phyloP scores from a whole-genome alignment of 345 rosid genomes.

The Eucalyptus polyanthemos region DNA sequence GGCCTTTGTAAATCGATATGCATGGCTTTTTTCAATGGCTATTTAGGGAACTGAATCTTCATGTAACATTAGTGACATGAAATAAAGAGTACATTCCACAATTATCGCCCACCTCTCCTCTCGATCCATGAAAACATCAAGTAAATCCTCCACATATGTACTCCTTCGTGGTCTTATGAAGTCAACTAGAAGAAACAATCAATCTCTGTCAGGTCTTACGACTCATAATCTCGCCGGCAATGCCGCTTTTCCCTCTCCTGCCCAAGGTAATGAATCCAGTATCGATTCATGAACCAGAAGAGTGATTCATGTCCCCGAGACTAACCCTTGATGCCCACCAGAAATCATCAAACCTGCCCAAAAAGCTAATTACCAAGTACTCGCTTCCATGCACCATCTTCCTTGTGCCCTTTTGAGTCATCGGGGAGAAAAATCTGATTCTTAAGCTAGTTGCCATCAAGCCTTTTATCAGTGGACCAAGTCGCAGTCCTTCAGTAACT shows the following conservation, averaged over 20 bases:
- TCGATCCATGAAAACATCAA: background rate
- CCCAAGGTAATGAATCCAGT: background rate
- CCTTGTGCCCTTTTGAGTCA: background rate
- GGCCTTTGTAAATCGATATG: background rate
- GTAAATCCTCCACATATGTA: background rate
- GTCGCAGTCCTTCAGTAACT: background rate
- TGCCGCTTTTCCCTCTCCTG: background rate
- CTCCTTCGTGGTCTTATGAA: background rate
- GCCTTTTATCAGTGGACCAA: background rate
- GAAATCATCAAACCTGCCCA: background rate
- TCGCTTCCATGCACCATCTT: background rate
- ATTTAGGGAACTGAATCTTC: background rate
- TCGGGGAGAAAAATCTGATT: background rate
- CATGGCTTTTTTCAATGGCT: background rate
- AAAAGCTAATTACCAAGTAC: background rate
- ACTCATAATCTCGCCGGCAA: background rate
- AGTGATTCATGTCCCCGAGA: background rate
- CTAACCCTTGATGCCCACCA: background rate
- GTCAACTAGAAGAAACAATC: background rate
- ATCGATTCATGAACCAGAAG: background rate
- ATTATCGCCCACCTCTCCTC: background rate
- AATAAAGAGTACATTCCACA: background rate
- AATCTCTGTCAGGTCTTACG: background rate
- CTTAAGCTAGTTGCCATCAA: background rate
- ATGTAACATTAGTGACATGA: background rate